phyloP scores from a whole-genome alignment of 2,329 filamentous ascomycete genomes.

The Drechslerella coelobrocha region DNA sequence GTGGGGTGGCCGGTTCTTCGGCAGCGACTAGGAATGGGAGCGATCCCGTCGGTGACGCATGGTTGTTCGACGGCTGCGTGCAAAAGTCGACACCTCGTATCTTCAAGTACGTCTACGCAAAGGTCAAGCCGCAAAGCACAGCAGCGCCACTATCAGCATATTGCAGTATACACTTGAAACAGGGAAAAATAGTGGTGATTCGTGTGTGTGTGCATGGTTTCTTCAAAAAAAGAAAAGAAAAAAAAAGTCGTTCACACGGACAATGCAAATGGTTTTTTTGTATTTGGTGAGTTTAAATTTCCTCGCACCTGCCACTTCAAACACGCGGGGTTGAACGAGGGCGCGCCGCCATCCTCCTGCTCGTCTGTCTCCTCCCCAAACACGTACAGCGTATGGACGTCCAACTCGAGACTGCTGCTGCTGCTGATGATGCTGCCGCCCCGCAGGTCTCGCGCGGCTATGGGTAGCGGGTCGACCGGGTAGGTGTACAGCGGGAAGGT shows the following conservation, averaged over 20 bases:
- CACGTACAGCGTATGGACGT: constrained; percentile 70
- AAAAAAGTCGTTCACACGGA: constrained; percentile 20
- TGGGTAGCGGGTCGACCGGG: constrained; percentile 74
- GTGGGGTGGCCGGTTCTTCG: no score
- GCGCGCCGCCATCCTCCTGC: constrained; percentile 61
- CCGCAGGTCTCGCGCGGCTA: constrained; percentile 2
- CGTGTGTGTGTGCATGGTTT: no score
- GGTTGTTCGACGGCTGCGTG: constrained; percentile 79
- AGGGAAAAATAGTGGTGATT: constrained; percentile 5
- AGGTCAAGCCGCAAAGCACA: background rate
- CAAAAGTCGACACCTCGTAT: constrained; percentile 74
- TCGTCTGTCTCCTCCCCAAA: constrained; percentile 62
- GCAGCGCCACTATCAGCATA: constrained; percentile 29
- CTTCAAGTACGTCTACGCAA: constrained; percentile 75
- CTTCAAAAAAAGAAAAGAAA: no score
- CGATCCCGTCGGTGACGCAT: constrained; percentile 87
- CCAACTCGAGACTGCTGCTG: no score
- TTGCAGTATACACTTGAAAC: constrained; percentile 3
- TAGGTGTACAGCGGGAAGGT: constrained; percentile 80
- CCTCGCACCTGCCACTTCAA: constrained; percentile 88
- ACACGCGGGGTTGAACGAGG: constrained; percentile 90
- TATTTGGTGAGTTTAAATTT: constrained; percentile 5
- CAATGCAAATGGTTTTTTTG: no score
- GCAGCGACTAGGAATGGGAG: constrained; percentile 87
- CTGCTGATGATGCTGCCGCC: background rate